Conservation (phyloP, 768 basidiomycete species). For the Termitomyces bulborhizus region DNA sequence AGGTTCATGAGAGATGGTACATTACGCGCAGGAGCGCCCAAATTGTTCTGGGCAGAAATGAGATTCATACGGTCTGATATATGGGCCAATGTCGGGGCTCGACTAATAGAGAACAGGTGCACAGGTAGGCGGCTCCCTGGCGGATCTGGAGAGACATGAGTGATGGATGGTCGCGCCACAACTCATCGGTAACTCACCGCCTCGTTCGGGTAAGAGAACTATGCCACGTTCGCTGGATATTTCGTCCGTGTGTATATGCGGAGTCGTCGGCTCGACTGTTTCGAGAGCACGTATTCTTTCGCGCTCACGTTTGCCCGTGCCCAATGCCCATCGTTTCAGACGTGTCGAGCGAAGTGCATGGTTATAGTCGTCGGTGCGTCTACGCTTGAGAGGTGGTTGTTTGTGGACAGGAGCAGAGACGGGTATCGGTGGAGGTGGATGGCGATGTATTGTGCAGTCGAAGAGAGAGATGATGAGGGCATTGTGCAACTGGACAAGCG, state of each 20-base stretch:
- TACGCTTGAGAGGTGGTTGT: constrained; percentile 62
- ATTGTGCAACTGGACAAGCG: constrained; percentile 76
- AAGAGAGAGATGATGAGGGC: constrained; percentile 79
- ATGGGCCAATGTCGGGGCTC: constrained; percentile 69
- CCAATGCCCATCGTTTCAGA: constrained; percentile 70
- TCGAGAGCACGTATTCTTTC: constrained; percentile 57
- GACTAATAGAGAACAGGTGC: constrained; percentile 68
- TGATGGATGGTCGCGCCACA: background rate
- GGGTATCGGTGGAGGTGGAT: constrained; percentile 13
- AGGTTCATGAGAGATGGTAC: constrained; percentile 69
- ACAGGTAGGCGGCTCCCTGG: constrained; percentile 68
- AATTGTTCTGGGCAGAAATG: constrained; percentile 72
- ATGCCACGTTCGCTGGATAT: constrained; percentile 68
- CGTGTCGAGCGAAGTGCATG: constrained; percentile 54
- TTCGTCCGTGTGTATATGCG: constrained; percentile 54
- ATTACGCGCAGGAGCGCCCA: constrained; percentile 51
- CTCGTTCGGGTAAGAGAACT: constrained; percentile 54
- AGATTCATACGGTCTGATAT: constrained; percentile 77
- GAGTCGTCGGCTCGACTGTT: constrained; percentile 30
- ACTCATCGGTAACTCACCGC: constrained; percentile 37
- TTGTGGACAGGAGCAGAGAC: constrained; percentile 37
- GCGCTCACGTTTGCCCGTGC: constrained; percentile 67
- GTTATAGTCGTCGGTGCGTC: constrained; percentile 47
- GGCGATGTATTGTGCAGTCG: constrained; percentile 52
- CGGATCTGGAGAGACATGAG: constrained; percentile 37